Evolutionary conservation across 306 rosid genomes (phyloP), one percentile per base, ranked within the genome.

Genomic region (Carpinus fangiana): DNA sequence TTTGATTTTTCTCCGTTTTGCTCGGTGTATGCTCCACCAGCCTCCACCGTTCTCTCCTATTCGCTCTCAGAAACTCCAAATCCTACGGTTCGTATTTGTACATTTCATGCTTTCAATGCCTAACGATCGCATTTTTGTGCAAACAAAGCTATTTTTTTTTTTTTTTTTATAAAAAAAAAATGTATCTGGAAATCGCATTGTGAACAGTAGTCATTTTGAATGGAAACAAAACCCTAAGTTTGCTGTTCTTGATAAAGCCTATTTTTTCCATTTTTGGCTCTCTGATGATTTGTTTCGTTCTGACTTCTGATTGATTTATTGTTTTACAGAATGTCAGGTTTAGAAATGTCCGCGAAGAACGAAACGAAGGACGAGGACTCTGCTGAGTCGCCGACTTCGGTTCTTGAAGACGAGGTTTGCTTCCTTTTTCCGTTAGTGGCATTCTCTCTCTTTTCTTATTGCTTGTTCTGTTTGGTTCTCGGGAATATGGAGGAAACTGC

Each of bases 311-410:
- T 16, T 12, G 38, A n/a, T 11, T 20, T 1, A 34, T 4, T 36
- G 14, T 38, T 69, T 70, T 43, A 6, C 73, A 7, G 34, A 18
- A 50, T 57, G 79, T 52, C 76, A 88, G 93, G 94, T 79, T 79
- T 89, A 75, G 52, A 69, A 83, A 96, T 93, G 97, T 90, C 6
- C 55, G 70, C 79, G 21, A 86, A 66, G 46, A 71, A 79, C 71
- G 73, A 83, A 61, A 48, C 48, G 76, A 84, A 78, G 79, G 81
- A 62, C 56, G 92, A 84, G 0, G 89, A 78, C 56, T 52, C 87
- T 68, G 83, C 84, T 0, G 97, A 89, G 23, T 93, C 99, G 9
- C 99, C 97, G 21, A 90, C 96, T 36, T 93, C 97, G 56, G 96
- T 93, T 18, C 94, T 91, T 12, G 92, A 88, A 78, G 93, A 91